Conservation (phyloP, 441 rosid genomes). For the Croton setiger region DNA sequence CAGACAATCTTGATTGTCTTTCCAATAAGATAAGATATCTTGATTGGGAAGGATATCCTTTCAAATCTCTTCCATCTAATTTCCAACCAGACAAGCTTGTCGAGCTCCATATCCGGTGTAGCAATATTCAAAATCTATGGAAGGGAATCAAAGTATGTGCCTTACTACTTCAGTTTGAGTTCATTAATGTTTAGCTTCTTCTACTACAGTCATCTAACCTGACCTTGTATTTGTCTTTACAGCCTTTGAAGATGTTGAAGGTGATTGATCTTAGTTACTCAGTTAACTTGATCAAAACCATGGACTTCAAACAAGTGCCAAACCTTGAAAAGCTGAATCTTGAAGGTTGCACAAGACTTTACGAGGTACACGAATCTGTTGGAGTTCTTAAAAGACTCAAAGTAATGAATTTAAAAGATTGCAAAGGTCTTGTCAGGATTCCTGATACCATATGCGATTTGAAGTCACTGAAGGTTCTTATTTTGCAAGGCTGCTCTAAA, state of each 20-base stretch:
- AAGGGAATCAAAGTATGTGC: slow-evolving; percentile 14
- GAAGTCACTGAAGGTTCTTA: slow-evolving; percentile 15
- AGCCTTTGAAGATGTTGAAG: neutral
- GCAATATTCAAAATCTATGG: slow-evolving; percentile 22
- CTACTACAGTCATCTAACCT: neutral
- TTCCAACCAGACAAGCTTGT: slow-evolving; percentile 21
- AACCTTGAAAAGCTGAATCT: slow-evolving; percentile 23
- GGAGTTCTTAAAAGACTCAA: slow-evolving; percentile 9
- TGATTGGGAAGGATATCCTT: slow-evolving; percentile 29
- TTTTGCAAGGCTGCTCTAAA: slow-evolving; percentile 20
- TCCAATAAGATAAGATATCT: slow-evolving; percentile 23
- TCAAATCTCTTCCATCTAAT: slow-evolving; percentile 12
- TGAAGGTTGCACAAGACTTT: slow-evolving; percentile 17
- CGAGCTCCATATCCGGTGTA: slow-evolving; percentile 17
- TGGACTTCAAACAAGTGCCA: slow-evolving; percentile 3
- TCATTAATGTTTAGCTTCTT: neutral
- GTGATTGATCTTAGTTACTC: slow-evolving; percentile 1
- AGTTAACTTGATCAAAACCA: slow-evolving; percentile 2
- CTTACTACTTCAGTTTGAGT: neutral
- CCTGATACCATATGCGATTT: slow-evolving; percentile 17
- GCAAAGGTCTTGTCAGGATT: slow-evolving; percentile 16
- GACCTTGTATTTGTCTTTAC: neutral
- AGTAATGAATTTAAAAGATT: slow-evolving; percentile 2
- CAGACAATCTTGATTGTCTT: slow-evolving; percentile 11
- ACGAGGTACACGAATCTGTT: slow-evolving; percentile 5